Conservation (phyloP, 23 red algal species). For the Gracilaria domingensis region DNA sequence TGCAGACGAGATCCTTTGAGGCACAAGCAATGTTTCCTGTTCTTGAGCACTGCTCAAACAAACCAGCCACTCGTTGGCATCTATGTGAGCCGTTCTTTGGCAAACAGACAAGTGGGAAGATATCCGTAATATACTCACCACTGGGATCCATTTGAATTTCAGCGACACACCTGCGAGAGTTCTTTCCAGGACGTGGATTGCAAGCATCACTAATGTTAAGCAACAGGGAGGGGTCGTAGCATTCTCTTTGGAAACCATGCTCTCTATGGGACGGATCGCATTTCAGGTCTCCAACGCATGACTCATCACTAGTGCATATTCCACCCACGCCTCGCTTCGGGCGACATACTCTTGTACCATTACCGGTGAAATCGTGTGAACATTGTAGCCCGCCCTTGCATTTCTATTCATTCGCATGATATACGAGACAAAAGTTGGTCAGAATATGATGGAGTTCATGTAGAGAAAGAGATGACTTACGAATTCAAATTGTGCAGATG, state of each 20-base stretch:
- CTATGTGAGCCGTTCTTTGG: conserved; percentile 1
- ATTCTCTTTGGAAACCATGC: not conserved
- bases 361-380: not conserved
- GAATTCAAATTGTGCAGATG: not conserved
- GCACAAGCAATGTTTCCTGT: conserved; percentile 19
- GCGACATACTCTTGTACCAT: not conserved
- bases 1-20: not conserved
- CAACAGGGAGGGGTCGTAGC: conserved; percentile 14
- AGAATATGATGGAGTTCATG: not conserved
- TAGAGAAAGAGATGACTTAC: not conserved
- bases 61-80: not conserved
- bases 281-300: conserved; percentile 5
- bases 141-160: not conserved
- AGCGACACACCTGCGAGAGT: not conserved
- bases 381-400: not conserved
- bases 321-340: conserved; percentile 4
- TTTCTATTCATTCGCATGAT: not conserved
- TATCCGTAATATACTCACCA: not conserved
- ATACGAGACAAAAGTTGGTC: not conserved
- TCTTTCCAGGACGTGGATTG: not conserved
- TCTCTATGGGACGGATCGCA: not conserved
- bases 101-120: conserved; percentile 1
- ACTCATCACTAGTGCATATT: not conserved
- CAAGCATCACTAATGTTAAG: conserved; percentile 3
- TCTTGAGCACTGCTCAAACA: conserved; percentile 3